Evolutionary conservation across 495 filamentous ascomycete species (phyloP).

Genomic region (Penicillium herquei): DNA sequence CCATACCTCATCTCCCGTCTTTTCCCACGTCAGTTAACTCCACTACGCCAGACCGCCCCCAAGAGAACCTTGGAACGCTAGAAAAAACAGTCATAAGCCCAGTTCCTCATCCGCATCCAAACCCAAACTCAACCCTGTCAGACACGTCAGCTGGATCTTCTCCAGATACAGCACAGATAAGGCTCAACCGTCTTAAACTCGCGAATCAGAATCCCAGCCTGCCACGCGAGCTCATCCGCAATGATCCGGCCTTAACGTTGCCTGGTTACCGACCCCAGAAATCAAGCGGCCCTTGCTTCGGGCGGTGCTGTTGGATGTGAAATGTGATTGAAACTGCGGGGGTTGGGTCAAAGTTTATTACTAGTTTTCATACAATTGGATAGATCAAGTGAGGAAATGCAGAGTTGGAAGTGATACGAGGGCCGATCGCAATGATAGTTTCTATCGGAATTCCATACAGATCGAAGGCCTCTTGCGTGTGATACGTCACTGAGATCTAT

Average conservation of each 20-base stretch:
- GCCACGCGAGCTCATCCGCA: constrained; percentile 8
- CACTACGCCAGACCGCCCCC: neutral
- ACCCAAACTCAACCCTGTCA: constrained; percentile 2
- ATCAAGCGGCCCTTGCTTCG: no score
- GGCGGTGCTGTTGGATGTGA: no score
- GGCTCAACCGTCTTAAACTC: constrained; percentile 5
- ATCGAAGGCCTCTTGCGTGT: neutral
- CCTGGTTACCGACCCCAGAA: no score
- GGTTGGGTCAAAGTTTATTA: no score
- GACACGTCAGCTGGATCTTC: constrained; percentile 18
- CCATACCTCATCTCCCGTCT: neutral
- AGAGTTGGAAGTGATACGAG: no score
- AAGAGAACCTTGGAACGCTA: neutral
- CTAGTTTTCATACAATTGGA: no score
- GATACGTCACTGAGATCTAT: constrained; percentile 5
- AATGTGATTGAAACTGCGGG: no score
- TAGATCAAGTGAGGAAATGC: no score
- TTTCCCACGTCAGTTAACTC: constrained; percentile 5
- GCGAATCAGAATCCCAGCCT: neutral
- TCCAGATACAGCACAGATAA: neutral
- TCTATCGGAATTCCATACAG: neutral
- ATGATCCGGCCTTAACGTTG: constrained; percentile 3
- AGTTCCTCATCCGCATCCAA: no score
- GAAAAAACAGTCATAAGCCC: neutral
- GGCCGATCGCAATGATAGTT: neutral